phyloP scores from a whole-genome alignment of 352 stramenopile genomes.

The Phytophthora quininea region DNA sequence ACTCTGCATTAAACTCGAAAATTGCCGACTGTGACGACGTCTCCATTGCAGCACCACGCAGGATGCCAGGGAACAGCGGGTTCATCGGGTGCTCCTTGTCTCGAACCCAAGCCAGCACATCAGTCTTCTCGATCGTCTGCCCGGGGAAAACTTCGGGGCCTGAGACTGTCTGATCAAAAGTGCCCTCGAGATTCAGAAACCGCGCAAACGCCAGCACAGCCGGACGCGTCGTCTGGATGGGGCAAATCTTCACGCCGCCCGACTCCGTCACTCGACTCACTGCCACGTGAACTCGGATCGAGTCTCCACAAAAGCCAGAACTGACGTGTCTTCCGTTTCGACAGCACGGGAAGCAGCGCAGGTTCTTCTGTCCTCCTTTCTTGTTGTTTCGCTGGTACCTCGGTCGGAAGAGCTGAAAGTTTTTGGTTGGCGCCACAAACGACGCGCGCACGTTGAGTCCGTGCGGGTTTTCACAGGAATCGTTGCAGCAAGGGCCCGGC shows the following conservation, averaged over 20 bases:
- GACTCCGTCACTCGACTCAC: constrained; percentile 78
- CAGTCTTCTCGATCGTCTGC: constrained; percentile 76
- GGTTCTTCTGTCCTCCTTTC: constrained; percentile 89
- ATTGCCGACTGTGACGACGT: constrained; percentile 79
- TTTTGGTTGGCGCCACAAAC: constrained; percentile 81
- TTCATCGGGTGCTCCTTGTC: constrained; percentile 83
- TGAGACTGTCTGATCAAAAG: constrained; percentile 71
- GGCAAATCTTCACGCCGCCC: constrained; percentile 82
- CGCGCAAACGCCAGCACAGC: constrained; percentile 71
- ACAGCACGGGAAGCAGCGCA: constrained; percentile 88
- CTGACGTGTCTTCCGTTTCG: constrained; percentile 81
- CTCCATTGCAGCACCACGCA: constrained; percentile 80
- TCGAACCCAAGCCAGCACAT: constrained; percentile 66
- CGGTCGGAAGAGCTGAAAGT: constrained; percentile 79
- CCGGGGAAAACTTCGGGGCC: constrained; percentile 77
- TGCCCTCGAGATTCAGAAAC: constrained; percentile 76
- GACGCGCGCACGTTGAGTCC: constrained; percentile 79
- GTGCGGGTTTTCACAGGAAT: constrained; percentile 84
- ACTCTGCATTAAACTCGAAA: constrained; percentile 90
- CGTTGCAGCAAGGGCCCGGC: constrained; percentile 77
- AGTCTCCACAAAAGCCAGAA: constrained; percentile 87
- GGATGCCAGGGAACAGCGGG: constrained; percentile 73
- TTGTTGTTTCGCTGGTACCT: constrained; percentile 92
- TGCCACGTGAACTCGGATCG: constrained; percentile 82
- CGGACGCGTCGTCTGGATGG: constrained; percentile 68